Base-by-base conservation (phyloP, 306 rosid genomes). In the Glycine soja region DNA sequence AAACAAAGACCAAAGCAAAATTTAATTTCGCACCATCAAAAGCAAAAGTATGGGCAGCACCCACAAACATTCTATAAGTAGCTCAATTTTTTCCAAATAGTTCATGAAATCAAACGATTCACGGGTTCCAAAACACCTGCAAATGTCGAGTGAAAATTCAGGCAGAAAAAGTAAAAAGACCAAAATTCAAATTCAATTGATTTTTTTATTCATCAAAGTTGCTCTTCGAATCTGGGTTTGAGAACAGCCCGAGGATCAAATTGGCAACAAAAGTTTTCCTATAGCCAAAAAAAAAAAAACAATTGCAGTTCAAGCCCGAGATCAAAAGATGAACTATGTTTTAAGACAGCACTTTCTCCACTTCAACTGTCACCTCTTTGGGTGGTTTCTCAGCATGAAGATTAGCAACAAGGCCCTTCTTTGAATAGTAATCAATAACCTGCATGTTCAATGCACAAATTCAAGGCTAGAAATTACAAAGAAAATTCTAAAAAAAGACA, bases 311-410 rank as follows among this genome's bases (percentile, higher is more conserved):
- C 52, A n/a, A 84, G 62, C 66, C 11, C 56, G 14, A 3, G 5
- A 16, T 2, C 16, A n/a, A 43, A 63, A 46, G 47, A 11, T 42
- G 38, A 80, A 63, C 82, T 69, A 87, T 77, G 89, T 4, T 6
- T 84, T 90, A 74, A 62, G 97, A 89, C 19, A 95, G 84, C 81
- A 79, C 95, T 79, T 95, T 93, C 90, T 88, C 89, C 45, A 95
- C 94, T 85, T 91, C 91, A 9, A 51, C 50, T 45, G 97, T 90
- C 84, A 95, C 99, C 70, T 91, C 91, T 82, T 89, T 90, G 43
- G 97, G 94, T 81, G 97, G 89, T 83, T 93, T 95, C 87, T 91
- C 97, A 59, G 99, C 99, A 59, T 76, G 91, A 75, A 95, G 99
- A 82, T 88, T 89, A 36, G 94, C 97, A 52, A 95, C 97, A 12